Evolutionary conservation across 345 rosid genomes (phyloP).

Genomic region (Sonneratia alba): DNA sequence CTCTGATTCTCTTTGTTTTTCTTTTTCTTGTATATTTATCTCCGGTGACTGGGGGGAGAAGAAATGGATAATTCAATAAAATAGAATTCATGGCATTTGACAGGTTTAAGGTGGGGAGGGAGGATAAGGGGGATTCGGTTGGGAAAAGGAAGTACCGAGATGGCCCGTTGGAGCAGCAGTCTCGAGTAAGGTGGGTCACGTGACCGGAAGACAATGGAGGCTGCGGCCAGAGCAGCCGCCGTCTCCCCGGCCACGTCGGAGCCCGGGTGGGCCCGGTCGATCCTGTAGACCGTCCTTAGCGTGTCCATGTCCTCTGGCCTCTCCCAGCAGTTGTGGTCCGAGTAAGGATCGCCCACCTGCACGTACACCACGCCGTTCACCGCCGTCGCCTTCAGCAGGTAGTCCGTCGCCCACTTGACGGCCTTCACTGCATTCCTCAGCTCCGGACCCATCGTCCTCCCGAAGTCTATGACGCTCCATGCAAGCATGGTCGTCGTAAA

Average conservation of each 20-base stretch:
- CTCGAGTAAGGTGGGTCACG: conserved; percentile 79
- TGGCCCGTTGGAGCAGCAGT: conserved; percentile 58
- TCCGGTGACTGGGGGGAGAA: too few species aligned
- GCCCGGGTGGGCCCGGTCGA: conserved; percentile 67
- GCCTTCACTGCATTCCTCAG: conserved; percentile 53
- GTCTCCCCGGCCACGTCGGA: conserved; percentile 98
- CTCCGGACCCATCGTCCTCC: conserved; percentile 76
- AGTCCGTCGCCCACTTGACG: conserved; percentile 79
- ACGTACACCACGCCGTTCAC: conserved; percentile 51
- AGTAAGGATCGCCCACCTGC: conserved; percentile 77
- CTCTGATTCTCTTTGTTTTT: too few species aligned
- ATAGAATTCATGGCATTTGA: too few species aligned
- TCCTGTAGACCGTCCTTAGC: conserved; percentile 62
- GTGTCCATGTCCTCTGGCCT: conserved; percentile 98
- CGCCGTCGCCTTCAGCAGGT: conserved; percentile 72
- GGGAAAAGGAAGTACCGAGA: conserved; percentile 41
- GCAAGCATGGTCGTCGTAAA: conserved; percentile 81
- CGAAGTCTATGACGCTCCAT: conserved; percentile 93
- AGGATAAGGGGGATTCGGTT: not conserved
- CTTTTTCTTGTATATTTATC: too few species aligned
- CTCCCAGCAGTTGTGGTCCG: conserved; percentile 93
- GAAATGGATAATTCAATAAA: too few species aligned
- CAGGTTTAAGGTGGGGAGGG: not conserved
- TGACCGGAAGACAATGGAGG: conserved; percentile 79
- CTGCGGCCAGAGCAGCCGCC: conserved; percentile 94